A percentile compares a stretch with the other conserved stretches of the same genome.
These are phyloP conservation scores for Chaetomium olivaceum DNA, from an alignment of 2,329 filamentous ascomycete species.

Conservation along the genomic window DNA sequence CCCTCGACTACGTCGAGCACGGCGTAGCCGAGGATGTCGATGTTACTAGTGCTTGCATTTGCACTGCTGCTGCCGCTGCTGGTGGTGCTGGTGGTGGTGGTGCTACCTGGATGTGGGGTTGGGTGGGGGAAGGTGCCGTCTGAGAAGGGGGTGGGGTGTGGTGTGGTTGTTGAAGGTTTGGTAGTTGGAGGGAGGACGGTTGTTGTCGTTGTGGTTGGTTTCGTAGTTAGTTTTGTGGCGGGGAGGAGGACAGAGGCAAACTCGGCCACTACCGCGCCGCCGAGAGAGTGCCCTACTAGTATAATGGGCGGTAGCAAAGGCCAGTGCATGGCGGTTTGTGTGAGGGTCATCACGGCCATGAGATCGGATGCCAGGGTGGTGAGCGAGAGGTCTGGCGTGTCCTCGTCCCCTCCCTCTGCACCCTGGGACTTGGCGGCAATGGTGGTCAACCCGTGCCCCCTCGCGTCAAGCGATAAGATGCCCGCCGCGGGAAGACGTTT, in stretches of 20 bases:
- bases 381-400: slow-evolving; percentile 66
- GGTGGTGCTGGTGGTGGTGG: background rate
- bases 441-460: slow-evolving; percentile 79
- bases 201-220: slow-evolving; percentile 9
- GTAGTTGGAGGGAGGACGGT: background rate
- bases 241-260: slow-evolving; percentile 59
- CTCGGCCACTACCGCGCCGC: slow-evolving; percentile 87
- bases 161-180: background rate
- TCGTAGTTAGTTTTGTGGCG: slow-evolving; percentile 47
- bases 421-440: slow-evolving; percentile 39
- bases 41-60: background rate
- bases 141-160: background rate
- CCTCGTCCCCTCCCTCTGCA: slow-evolving; percentile 25
- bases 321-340: slow-evolving; percentile 72
- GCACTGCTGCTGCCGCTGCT: background rate
- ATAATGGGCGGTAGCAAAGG: slow-evolving; percentile 69
- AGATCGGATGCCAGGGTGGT: slow-evolving; percentile 73
- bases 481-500: slow-evolving; percentile 77
- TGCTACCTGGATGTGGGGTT: too few species aligned
- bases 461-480: slow-evolving; percentile 80
- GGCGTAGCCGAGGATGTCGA: slow-evolving; percentile 75
- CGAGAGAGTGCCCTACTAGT: slow-evolving; percentile 88
- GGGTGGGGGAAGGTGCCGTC: background rate
- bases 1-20: slow-evolving; percentile 96
- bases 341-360: slow-evolving; percentile 65